These are phyloP conservation scores for Porphyrellus cyaneotinctus DNA, from an alignment of 768 basidiomycete genomes.

Conservation along the genomic window DNA sequence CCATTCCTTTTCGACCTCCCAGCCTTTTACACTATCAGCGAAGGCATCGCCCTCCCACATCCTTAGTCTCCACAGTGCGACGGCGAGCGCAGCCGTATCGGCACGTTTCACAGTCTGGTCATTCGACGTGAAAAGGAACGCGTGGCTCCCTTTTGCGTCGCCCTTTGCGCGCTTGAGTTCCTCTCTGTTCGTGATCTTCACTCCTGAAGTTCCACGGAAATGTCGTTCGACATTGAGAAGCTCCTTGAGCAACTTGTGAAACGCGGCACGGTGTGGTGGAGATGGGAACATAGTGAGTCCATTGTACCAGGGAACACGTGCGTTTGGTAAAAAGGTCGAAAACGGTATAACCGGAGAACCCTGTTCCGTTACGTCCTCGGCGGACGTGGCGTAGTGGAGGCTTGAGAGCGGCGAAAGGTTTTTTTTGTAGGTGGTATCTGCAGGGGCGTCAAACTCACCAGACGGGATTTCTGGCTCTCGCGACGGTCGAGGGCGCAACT, in stretches of 20 bases:
- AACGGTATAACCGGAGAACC: conserved; percentile 5
- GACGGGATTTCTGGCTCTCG: conserved; percentile 34
- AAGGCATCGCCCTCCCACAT: conserved; percentile 63
- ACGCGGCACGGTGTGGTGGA: conserved; percentile 53
- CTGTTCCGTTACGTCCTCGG: not conserved
- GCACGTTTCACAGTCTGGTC: conserved; percentile 45
- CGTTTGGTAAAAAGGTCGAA: conserved; percentile 28
- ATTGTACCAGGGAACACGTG: conserved; percentile 64
- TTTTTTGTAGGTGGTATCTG: conserved; percentile 7
- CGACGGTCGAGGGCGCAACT: conserved; percentile 38
- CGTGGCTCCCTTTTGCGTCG: conserved; percentile 56
- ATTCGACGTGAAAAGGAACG: conserved; percentile 60
- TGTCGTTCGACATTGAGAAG: conserved; percentile 47
- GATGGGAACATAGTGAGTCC: conserved; percentile 61
- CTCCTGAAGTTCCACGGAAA: conserved; percentile 11
- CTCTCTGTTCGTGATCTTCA: not conserved
- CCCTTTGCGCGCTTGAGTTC: conserved; percentile 10
- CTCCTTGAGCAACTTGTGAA: conserved; percentile 46
- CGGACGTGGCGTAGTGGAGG: conserved; percentile 7
- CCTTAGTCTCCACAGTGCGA: conserved; percentile 74
- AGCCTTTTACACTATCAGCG: conserved; percentile 20
- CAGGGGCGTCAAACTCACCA: conserved; percentile 1
- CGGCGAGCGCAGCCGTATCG: conserved; percentile 60
- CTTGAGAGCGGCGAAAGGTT: conserved; percentile 28
- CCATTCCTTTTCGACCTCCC: conserved; percentile 35